phyloP scores from a whole-genome alignment of 2,329 filamentous ascomycete genomes.

The Pseudovirgaria hyperparasitica region DNA sequence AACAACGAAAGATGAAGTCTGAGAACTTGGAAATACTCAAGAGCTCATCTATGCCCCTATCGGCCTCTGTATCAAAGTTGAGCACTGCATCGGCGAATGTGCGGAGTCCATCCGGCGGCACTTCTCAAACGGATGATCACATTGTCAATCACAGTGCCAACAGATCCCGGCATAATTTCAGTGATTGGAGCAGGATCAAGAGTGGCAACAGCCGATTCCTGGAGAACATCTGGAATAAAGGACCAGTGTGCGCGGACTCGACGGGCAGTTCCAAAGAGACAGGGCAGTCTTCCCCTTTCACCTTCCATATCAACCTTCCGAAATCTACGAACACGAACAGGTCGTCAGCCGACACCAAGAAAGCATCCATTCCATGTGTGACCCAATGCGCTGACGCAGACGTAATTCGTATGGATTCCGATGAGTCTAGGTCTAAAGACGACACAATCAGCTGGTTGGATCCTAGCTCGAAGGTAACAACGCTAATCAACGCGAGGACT shows the following conservation, averaged over 20 bases:
- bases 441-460: slow-evolving; percentile 46
- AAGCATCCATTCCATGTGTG: not conserved
- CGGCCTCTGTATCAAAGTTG: not conserved
- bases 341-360: not conserved
- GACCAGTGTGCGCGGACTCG: too few species aligned
- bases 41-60: too few species aligned
- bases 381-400: not conserved
- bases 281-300: too few species aligned
- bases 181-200: slow-evolving; percentile 32
- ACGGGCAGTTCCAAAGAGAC: too few species aligned
- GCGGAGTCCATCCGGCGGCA: not conserved
- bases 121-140: not conserved
- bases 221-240: slow-evolving; percentile 11
- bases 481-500: slow-evolving; percentile 42
- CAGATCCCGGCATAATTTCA: slow-evolving; percentile 16
- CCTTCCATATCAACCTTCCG: too few species aligned
- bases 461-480: slow-evolving; percentile 41
- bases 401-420: not conserved
- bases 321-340: too few species aligned
- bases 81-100: too few species aligned
- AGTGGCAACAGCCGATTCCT: slow-evolving; percentile 23
- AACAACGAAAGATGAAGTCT: slow-evolving; percentile 11
- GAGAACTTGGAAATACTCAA: too few species aligned
- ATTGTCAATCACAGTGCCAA: too few species aligned
- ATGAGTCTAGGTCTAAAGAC: not conserved